Evolutionary conservation across 1,284 basidiomycete genomes (phyloP), one percentile per base, ranked within the genome.

Genomic region (Fomitopsis betulina): DNA sequence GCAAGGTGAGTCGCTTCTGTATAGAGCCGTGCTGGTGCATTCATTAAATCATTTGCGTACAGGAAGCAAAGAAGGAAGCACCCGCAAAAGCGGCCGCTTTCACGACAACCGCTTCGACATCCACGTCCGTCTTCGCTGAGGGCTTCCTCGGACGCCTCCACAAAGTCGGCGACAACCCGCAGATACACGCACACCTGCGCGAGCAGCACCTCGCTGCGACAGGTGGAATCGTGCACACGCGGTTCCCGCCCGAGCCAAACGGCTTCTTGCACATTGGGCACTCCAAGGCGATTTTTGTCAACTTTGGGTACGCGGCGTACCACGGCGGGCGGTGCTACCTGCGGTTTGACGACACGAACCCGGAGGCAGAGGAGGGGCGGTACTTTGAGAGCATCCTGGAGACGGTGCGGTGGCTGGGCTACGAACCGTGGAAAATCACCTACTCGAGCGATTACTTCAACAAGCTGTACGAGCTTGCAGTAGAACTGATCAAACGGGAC

Each of bases 361-460:
- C 97, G 0, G 94, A 97, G 74, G 94, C 94, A 52, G 97, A 99
- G 73, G 97, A 99, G 75, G 94, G 87, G 45, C 80, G 86, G 63
- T 99, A 97, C 75, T 98, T 99, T 70, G 94, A 96, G 72, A 96
- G 93, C 61, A 98, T 99, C 57, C 78, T 99, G 67, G 96, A 98
- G 75, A 94, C 90, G 63, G 84, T 99, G 51, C 84, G 96, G 63
- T 99, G 97, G 97, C 83, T 99, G 30, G 97, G 97, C 1, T 99
- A 88, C 68, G 96, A 99, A 73, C 97, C 97, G 5, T 98, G 93
- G 92, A 94, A 94, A 75, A 95, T 99, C 77, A 99, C 97, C 13
- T 99, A 99, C 75, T 98, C 96, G 54, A 96, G 94, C 69, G 97
- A 99, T 76, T 94, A 99, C 76, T 99, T 99, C 73, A 85, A 92